Conservation (phyloP, 371 early-diverging fungal genomes). For the Mucor saturninus region DNA sequence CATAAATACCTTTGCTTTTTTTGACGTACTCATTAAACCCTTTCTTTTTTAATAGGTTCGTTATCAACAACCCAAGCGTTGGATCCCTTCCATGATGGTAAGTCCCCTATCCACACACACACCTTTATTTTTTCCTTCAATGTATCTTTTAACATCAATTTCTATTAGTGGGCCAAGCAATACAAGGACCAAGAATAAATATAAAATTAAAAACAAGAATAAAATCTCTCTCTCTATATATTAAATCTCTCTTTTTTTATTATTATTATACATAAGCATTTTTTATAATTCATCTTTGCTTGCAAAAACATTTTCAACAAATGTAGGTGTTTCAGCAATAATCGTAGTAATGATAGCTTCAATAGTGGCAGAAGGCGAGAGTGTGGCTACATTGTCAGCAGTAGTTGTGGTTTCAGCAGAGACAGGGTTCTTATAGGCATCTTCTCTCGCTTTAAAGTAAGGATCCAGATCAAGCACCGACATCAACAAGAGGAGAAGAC, state of each 20-base stretch:
- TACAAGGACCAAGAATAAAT: slow-evolving; percentile 59
- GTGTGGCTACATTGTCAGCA: not conserved
- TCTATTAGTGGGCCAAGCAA: slow-evolving; percentile 74
- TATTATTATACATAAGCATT: not conserved
- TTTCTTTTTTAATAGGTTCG: slow-evolving; percentile 39
- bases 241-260: not conserved
- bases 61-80: slow-evolving; percentile 73
- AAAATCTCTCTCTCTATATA: not conserved
- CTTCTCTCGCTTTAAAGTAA: slow-evolving; percentile 4
- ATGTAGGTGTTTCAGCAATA: not conserved
- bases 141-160: not conserved
- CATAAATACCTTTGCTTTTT: not conserved
- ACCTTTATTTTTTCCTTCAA: too few species aligned
- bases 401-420: not conserved
- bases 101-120: not conserved
- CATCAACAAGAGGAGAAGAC: slow-evolving; percentile 23
- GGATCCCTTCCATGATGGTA: slow-evolving; percentile 85
- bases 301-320: not conserved
- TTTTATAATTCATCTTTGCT: not conserved
- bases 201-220: not conserved
- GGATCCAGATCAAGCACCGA: slow-evolving; percentile 22
- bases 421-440: not conserved
- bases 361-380: not conserved
- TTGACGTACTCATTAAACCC: not conserved
- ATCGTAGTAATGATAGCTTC: not conserved